These are phyloP conservation scores for Cyclotella choctawhatcheeana DNA, from an alignment of 108 stramenopile species.

Conservation along the genomic window DNA sequence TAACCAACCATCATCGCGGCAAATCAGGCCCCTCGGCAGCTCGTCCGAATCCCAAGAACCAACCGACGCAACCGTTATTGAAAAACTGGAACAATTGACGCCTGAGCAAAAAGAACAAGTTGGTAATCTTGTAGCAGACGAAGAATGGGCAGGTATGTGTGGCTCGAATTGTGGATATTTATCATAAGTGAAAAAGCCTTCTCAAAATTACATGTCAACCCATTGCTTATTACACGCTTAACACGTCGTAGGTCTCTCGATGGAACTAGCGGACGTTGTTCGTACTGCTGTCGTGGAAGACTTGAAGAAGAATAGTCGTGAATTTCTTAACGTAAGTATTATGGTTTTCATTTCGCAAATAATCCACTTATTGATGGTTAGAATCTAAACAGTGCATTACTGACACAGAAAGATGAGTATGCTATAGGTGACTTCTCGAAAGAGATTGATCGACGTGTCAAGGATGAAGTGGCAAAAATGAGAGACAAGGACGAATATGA, in stretches of 20 bases:
- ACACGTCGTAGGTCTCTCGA: too few species aligned
- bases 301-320: constrained; percentile 80
- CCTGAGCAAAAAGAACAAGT: constrained; percentile 57
- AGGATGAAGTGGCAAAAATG: constrained; percentile 71
- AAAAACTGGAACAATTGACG: constrained; percentile 19
- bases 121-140: constrained; percentile 83
- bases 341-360: too few species aligned
- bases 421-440: constrained; percentile 75
- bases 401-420: constrained; percentile 76
- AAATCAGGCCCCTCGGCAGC: not conserved
- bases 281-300: constrained; percentile 79
- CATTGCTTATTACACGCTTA: too few species aligned
- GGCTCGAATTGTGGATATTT: too few species aligned
- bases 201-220: too few species aligned
- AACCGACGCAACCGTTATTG: not conserved
- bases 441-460: constrained; percentile 78
- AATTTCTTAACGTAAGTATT: constrained; percentile 78
- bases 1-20: not conserved
- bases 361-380: too few species aligned
- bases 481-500: constrained; percentile 59
- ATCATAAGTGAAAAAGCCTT: too few species aligned
- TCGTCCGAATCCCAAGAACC: not conserved
- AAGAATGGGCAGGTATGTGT: constrained; percentile 85
- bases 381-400: too few species aligned
- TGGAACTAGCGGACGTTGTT: constrained; percentile 85